phyloP scores from a whole-genome alignment of 2,329 filamentous ascomycete genomes.

The Beauveria varroae region DNA sequence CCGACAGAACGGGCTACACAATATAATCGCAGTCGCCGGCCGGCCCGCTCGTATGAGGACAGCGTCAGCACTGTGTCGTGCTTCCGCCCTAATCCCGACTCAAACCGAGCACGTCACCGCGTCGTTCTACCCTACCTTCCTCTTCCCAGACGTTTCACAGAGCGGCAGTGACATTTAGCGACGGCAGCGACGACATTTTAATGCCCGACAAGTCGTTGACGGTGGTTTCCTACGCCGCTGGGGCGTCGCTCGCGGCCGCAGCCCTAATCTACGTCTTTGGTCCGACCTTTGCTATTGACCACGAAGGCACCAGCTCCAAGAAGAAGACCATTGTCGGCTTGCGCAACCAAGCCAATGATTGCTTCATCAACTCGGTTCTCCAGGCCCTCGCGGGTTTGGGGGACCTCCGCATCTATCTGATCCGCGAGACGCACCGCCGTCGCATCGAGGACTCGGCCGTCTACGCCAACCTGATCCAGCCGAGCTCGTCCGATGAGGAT shows the following conservation, averaged over 20 bases:
- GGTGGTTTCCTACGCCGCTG: slow-evolving; percentile 81
- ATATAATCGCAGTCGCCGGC: neutral
- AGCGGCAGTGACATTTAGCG: slow-evolving; percentile 11
- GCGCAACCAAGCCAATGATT: slow-evolving; percentile 87
- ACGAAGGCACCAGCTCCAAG: slow-evolving; percentile 58
- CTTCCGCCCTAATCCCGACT: slow-evolving; percentile 2
- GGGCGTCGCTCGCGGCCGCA: slow-evolving; percentile 88
- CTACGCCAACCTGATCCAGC: slow-evolving; percentile 57
- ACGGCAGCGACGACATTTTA: neutral
- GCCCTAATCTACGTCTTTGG: slow-evolving; percentile 96
- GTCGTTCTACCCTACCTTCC: neutral
- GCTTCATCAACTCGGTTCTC: slow-evolving; percentile 93
- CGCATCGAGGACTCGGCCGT: slow-evolving; percentile 70
- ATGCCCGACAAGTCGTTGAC: slow-evolving; percentile 32
- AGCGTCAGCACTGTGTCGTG: neutral
- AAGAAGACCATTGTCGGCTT: slow-evolving; percentile 88
- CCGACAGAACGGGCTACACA: neutral
- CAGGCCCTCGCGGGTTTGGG: slow-evolving; percentile 87
- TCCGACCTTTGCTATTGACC: slow-evolving; percentile 93
- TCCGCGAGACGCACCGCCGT: slow-evolving; percentile 81
- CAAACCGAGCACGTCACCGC: slow-evolving; percentile 3
- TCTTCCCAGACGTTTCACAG: neutral
- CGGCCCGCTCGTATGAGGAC: neutral
- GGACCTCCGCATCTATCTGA: slow-evolving; percentile 84
- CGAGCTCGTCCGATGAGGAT: slow-evolving; percentile 21